These are phyloP conservation scores for Rhizophora mangle DNA, from an alignment of 345 rosid genomes.

Conservation along the genomic window DNA sequence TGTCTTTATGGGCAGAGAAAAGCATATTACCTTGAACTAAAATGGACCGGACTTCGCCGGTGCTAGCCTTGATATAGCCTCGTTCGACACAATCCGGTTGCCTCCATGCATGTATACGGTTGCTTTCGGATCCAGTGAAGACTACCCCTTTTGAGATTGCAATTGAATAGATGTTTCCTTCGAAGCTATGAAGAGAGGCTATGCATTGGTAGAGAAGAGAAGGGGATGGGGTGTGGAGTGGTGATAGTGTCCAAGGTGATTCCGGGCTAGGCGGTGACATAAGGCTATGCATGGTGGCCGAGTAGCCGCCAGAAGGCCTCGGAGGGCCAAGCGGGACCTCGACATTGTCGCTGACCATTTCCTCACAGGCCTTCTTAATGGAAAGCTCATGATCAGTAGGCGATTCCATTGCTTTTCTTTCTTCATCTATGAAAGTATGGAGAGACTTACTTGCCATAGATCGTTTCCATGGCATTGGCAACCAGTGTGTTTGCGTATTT, in stretches of 20 bases:
- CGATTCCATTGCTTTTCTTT: slow-evolving; percentile 13
- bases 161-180: slow-evolving; percentile 46
- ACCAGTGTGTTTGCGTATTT: neutral
- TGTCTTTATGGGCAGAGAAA: slow-evolving; percentile 48
- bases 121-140: slow-evolving; percentile 48
- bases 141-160: slow-evolving; percentile 43
- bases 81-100: slow-evolving; percentile 40
- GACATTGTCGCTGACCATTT: slow-evolving; percentile 22
- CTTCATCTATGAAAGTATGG: slow-evolving; percentile 27
- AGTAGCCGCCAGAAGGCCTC: slow-evolving; percentile 23
- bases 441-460: slow-evolving; percentile 24
- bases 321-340: slow-evolving; percentile 38
- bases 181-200: slow-evolving; percentile 46
- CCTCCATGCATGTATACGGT: slow-evolving; percentile 46
- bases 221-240: slow-evolving; percentile 40
- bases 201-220: slow-evolving; percentile 48
- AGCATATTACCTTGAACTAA: slow-evolving; percentile 41
- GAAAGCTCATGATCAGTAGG: slow-evolving; percentile 1
- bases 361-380: slow-evolving; percentile 16
- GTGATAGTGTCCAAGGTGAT: slow-evolving; percentile 51
- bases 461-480: slow-evolving; percentile 27
- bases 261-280: slow-evolving; percentile 36
- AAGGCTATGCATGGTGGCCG: slow-evolving; percentile 10
- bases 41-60: slow-evolving; percentile 38
- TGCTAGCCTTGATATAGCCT: slow-evolving; percentile 35